These are phyloP conservation scores for Saccharomycopsis fermentans DNA, from an alignment of 805 yeast genomes.

Conservation along the genomic window DNA sequence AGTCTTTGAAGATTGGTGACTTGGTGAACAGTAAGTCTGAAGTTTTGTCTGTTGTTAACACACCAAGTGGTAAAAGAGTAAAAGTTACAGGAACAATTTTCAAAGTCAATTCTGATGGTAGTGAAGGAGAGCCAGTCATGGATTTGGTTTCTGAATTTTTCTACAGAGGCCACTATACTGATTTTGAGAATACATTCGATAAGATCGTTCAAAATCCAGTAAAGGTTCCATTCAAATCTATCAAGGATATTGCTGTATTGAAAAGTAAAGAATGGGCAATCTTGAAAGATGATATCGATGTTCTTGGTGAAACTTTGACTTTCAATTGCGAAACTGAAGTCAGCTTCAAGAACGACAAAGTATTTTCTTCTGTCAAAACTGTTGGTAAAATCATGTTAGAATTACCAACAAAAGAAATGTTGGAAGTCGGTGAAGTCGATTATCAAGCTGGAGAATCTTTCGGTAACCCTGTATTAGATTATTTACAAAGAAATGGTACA, in stretches of 20 bases:
- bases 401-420: conserved; percentile 82
- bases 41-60: conserved; percentile 81
- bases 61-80: conserved; percentile 88
- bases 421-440: conserved; percentile 71
- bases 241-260: conserved; percentile 88
- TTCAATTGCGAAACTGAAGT: conserved; percentile 84
- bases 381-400: conserved; percentile 80
- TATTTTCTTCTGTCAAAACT: conserved; percentile 73
- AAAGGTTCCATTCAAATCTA: conserved; percentile 58
- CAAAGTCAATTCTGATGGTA: conserved; percentile 29
- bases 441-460: conserved; percentile 88
- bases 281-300: conserved; percentile 56
- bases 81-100: conserved; percentile 86
- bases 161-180: conserved; percentile 86
- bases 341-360: conserved; percentile 64
- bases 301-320: conserved; percentile 70
- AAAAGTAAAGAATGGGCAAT: conserved; percentile 98
- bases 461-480: conserved; percentile 97
- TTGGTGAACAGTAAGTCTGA: conserved; percentile 73
- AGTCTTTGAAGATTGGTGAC: conserved; percentile 83
- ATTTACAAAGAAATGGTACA: conserved; percentile 81
- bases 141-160: conserved; percentile 92
- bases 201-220: conserved; percentile 80
- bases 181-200: conserved; percentile 87
- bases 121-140: conserved; percentile 66